phyloP scores from a whole-genome alignment of 2,329 filamentous ascomycete genomes.

The Exophiala calicioides region DNA sequence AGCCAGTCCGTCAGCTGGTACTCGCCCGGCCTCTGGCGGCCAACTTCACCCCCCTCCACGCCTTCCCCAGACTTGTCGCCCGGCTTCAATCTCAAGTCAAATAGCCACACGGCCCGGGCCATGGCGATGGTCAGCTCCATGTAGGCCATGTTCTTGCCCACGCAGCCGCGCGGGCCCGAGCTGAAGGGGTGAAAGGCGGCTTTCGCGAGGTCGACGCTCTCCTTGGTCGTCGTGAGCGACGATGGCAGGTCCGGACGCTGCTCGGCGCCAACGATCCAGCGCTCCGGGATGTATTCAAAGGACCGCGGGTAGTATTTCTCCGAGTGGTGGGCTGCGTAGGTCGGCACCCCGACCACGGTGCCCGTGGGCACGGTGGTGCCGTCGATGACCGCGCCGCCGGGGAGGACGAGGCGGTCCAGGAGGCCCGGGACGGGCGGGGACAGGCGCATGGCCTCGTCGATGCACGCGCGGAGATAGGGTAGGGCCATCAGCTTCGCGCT shows the following conservation, averaged over 20 bases:
- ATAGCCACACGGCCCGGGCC: constrained; percentile 16
- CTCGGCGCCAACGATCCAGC: constrained; percentile 35
- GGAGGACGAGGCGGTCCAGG: constrained; percentile 36
- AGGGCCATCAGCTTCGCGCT: constrained; percentile 38
- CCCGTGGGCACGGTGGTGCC: constrained; percentile 36
- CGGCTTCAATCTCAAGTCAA: constrained; percentile 18
- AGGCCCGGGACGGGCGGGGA: constrained; percentile 34
- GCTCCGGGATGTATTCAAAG: constrained; percentile 37
- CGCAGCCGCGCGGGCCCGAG: constrained; percentile 34
- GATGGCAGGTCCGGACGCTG: constrained; percentile 4
- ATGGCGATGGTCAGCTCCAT: constrained; percentile 31
- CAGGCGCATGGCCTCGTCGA: constrained; percentile 42
- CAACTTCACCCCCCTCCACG: background rate
- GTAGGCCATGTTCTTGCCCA: constrained; percentile 36
- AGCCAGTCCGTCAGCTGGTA: constrained; percentile 23
- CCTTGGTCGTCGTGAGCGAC: constrained; percentile 9
- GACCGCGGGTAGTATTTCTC: constrained; percentile 37
- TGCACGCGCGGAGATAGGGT: constrained; percentile 45
- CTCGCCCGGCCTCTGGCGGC: constrained; percentile 11
- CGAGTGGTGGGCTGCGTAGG: constrained; percentile 40
- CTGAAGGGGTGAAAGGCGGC: constrained; percentile 39
- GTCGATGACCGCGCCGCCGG: constrained; percentile 37
- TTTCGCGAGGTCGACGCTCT: constrained; percentile 16
- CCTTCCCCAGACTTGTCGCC: constrained; percentile 17
- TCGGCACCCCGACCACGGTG: constrained; percentile 35